A percentile compares a stretch with the other conserved stretches of the same genome.
Evolutionary conservation across 2,329 filamentous ascomycete genomes (phyloP).

Genomic region (Cladosporium halotolerans): DNA sequence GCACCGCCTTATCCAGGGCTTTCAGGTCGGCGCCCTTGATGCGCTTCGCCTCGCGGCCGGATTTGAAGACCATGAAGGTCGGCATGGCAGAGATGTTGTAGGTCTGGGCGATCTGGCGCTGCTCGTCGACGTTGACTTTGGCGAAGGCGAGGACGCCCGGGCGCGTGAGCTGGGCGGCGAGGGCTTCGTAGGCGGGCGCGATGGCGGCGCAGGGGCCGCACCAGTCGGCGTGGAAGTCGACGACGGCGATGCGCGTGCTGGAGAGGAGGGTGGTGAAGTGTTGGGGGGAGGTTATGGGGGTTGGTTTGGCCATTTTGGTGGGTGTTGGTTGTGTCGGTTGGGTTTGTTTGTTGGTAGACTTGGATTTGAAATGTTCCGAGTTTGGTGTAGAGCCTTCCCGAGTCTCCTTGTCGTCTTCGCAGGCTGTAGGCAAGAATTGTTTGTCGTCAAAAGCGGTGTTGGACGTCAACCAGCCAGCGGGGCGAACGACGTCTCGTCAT

Average conservation of each 20-base stretch:
- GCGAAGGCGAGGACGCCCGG: constrained; percentile 71
- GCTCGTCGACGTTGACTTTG: constrained; percentile 77
- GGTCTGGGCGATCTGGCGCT: constrained; percentile 64
- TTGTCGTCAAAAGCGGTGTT: no score
- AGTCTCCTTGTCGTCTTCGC: no score
- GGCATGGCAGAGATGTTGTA: constrained; percentile 75
- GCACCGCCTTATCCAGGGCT: constrained; percentile 64
- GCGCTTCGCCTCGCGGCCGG: constrained; percentile 31
- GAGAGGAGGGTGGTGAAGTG: constrained; percentile 65
- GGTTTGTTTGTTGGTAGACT: no score
- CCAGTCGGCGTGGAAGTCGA: constrained; percentile 87
- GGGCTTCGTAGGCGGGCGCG: constrained; percentile 72
- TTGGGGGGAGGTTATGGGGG: constrained; percentile 38
- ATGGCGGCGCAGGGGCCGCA: constrained; percentile 80
- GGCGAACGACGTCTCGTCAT: no score
- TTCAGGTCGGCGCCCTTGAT: constrained; percentile 62
- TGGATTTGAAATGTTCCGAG: no score
- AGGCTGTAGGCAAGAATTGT: no score
- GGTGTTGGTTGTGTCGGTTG: constrained; percentile 38
- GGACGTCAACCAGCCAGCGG: no score
- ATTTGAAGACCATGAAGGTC: constrained; percentile 71
- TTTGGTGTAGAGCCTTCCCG: no score
- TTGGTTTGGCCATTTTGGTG: constrained; percentile 37
- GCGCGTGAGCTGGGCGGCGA: constrained; percentile 64
- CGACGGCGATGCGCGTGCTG: constrained; percentile 72